Conservation (phyloP, 371 early-diverging fungal species). For the Catenaria anguillulae region DNA sequence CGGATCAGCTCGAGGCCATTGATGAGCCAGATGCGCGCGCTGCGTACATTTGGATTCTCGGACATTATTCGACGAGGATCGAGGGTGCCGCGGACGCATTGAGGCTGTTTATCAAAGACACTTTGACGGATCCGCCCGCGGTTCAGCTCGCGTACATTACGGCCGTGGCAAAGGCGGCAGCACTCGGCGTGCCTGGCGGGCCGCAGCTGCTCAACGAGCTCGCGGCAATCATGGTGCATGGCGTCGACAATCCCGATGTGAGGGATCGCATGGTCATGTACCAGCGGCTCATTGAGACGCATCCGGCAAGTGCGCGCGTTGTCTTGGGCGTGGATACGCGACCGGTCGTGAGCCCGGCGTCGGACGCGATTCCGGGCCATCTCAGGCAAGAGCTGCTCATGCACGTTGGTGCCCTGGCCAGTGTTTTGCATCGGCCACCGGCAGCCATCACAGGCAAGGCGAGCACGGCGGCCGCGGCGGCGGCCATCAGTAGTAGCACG, state of each 20-base stretch:
- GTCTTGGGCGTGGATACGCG: slow-evolving; percentile 38
- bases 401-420: slow-evolving; percentile 26
- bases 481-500: too few species aligned
- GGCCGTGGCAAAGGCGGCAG: slow-evolving; percentile 77
- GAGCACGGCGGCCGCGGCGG: too few species aligned
- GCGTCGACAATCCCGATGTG: slow-evolving; percentile 85
- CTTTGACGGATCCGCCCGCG: slow-evolving; percentile 26
- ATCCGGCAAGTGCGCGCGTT: slow-evolving; percentile 63
- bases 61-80: slow-evolving; percentile 36
- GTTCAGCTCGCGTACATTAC: slow-evolving; percentile 77
- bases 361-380: slow-evolving; percentile 27
- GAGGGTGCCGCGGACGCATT: slow-evolving; percentile 35
- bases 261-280: slow-evolving; percentile 91
- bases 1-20: slow-evolving; percentile 31
- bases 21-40: slow-evolving; percentile 39
- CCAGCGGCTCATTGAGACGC: slow-evolving; percentile 86
- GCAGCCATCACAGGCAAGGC: too few species aligned
- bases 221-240: slow-evolving; percentile 73
- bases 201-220: slow-evolving; percentile 75
- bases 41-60: slow-evolving; percentile 41
- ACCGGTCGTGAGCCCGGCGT: slow-evolving; percentile 33
- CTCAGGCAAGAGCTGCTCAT: slow-evolving; percentile 27
- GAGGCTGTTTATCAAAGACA: slow-evolving; percentile 20
- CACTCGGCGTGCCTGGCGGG: slow-evolving; percentile 71
- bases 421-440: slow-evolving; percentile 28